Evolutionary conservation across 495 filamentous ascomycete genomes (phyloP).

Genomic region (Hypoxylon subgilvum): DNA sequence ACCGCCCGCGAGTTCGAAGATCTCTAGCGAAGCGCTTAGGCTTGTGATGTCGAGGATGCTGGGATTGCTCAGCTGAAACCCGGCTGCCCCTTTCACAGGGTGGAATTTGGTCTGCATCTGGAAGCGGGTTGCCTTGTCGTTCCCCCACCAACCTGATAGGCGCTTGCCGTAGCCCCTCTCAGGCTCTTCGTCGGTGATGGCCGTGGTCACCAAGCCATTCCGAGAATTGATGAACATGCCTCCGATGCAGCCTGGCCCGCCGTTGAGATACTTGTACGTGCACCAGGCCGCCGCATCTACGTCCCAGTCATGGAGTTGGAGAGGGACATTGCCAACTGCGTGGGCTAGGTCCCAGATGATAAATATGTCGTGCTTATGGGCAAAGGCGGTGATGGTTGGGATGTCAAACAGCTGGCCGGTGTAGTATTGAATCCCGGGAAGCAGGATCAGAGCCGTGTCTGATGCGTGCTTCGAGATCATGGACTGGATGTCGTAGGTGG

Average conservation of each 20-base stretch:
- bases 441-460: constrained; percentile 77
- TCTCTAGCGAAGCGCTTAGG: constrained; percentile 74
- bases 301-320: constrained; percentile 87
- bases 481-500: constrained; percentile 74
- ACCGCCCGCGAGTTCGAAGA: constrained; percentile 73
- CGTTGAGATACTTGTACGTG: constrained; percentile 95
- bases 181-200: constrained; percentile 42
- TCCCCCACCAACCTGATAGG: constrained; percentile 90
- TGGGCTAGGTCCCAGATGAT: constrained; percentile 97
- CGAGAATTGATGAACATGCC: constrained; percentile 85
- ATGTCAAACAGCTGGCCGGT: constrained; percentile 93
- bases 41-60: constrained; percentile 70
- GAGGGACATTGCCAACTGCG: constrained; percentile 86
- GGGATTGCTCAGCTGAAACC: constrained; percentile 74
- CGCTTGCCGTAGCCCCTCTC: constrained; percentile 58
- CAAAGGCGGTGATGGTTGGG: constrained; percentile 77
- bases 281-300: constrained; percentile 98
- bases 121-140: constrained; percentile 77
- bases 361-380: constrained; percentile 74
- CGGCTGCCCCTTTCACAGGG: constrained; percentile 71
- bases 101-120: constrained; percentile 78
- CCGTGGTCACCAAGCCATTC: constrained; percentile 63
- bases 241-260: constrained; percentile 85
- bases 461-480: constrained; percentile 78
- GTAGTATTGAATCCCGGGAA: constrained; percentile 94